phyloP scores from a whole-genome alignment of 2,329 filamentous ascomycete genomes.

The Nemania sp. region DNA sequence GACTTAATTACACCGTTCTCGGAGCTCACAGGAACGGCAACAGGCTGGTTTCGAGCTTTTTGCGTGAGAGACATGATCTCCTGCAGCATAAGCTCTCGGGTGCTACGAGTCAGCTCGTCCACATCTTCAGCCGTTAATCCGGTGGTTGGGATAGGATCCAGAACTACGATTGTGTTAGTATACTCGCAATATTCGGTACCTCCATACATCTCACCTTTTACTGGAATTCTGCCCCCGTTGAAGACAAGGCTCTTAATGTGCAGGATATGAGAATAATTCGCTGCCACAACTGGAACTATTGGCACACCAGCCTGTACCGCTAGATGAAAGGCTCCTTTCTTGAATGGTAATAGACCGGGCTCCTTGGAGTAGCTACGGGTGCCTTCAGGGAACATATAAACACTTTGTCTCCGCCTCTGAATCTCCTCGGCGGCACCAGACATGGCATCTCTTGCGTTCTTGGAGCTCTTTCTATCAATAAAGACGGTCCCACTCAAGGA shows the following conservation, averaged over 20 bases:
- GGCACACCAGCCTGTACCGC: constrained; percentile 94
- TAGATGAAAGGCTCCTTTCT: constrained; percentile 98
- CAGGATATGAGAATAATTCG: constrained; percentile 82
- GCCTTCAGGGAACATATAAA: constrained; percentile 92
- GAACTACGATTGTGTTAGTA: constrained; percentile 62
- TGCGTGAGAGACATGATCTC: constrained; percentile 69
- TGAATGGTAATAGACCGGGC: constrained; percentile 90
- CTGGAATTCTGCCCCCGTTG: constrained; percentile 75
- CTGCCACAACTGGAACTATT: constrained; percentile 85
- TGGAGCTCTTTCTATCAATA: constrained; percentile 89
- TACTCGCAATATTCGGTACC: not conserved
- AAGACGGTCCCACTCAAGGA: constrained; percentile 88
- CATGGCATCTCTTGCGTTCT: constrained; percentile 87
- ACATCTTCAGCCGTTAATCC: constrained; percentile 81
- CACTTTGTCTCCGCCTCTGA: constrained; percentile 75
- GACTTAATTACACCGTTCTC: constrained; percentile 50
- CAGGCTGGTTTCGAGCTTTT: constrained; percentile 59
- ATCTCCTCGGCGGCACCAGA: constrained; percentile 85
- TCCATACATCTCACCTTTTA: constrained; percentile 71
- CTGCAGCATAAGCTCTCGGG: constrained; percentile 80
- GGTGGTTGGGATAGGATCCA: constrained; percentile 83
- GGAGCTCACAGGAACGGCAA: constrained; percentile 45
- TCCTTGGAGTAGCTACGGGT: constrained; percentile 90
- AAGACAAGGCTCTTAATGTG: constrained; percentile 74
- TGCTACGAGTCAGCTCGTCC: constrained; percentile 75